Evolutionary conservation across 257 asterid genomes (phyloP).

Genomic region (Solanum pinnatisectum): DNA sequence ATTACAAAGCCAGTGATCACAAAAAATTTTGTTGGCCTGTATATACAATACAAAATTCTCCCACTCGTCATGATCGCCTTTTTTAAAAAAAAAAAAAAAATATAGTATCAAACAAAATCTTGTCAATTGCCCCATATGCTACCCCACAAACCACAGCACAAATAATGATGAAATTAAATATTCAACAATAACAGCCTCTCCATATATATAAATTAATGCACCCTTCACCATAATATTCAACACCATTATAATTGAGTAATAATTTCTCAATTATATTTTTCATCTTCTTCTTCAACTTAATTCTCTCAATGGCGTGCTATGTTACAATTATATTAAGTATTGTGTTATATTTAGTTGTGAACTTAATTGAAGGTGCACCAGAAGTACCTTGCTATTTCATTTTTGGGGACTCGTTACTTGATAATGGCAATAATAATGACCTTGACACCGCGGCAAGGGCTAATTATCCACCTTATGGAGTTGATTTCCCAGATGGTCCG

Average conservation of each 20-base stretch:
- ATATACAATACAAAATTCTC: not conserved
- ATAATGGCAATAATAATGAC: conserved; percentile 34
- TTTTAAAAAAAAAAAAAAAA: not conserved
- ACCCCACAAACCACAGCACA: not conserved
- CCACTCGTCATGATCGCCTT: not conserved
- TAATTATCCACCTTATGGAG: conserved; percentile 29
- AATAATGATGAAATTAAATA: not conserved
- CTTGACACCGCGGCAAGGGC: not conserved
- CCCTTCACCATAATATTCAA: not conserved
- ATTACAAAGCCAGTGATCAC: not conserved
- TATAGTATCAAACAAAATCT: not conserved
- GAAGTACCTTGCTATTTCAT: conserved; percentile 35
- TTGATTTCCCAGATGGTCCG: conserved; percentile 28
- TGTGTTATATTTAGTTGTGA: not conserved
- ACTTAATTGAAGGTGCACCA: not conserved
- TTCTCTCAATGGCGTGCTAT: not conserved
- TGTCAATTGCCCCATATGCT: not conserved
- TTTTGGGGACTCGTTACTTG: conserved; percentile 35
- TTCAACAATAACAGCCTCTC: not conserved
- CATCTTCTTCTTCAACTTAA: not conserved
- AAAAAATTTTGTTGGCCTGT: not conserved
- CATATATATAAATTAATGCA: not conserved
- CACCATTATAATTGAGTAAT: not conserved
- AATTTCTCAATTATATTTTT: not conserved
- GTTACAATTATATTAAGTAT: not conserved